These are phyloP conservation scores for Aquanectria penicillioides DNA, from an alignment of 2,329 filamentous ascomycete species.

Conservation along the genomic window DNA sequence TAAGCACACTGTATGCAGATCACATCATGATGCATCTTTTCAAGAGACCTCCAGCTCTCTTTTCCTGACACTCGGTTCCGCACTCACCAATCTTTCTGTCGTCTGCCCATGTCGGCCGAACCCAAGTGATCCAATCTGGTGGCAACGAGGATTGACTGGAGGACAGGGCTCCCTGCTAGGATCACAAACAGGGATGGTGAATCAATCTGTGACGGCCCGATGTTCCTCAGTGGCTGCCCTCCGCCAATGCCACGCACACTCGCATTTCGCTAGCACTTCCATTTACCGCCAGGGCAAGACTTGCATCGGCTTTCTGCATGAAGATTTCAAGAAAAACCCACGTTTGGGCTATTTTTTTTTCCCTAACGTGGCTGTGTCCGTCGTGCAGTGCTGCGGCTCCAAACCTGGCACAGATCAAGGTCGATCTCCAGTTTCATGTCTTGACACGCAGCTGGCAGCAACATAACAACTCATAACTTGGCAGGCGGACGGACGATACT, in stretches of 20 bases:
- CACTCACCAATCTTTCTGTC: too few species aligned
- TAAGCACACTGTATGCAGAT: neutral
- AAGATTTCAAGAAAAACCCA: constrained; percentile 11
- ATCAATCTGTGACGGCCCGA: constrained; percentile 38
- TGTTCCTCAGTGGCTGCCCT: constrained; percentile 26
- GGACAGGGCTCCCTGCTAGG: neutral
- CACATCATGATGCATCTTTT: constrained; percentile 15
- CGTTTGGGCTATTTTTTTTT: constrained; percentile 8
- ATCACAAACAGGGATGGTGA: constrained; percentile 1
- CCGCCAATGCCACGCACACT: constrained; percentile 18
- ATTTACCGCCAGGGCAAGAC: constrained; percentile 17
- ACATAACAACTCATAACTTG: neutral
- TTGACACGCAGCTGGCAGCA: neutral
- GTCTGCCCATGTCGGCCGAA: constrained; percentile 4
- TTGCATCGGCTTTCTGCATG: constrained; percentile 10
- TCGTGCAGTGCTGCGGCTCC: constrained; percentile 1
- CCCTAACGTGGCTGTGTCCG: constrained; percentile 19
- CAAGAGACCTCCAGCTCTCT: too few species aligned
- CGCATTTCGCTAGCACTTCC: constrained; percentile 3
- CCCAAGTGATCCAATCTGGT: constrained; percentile 4
- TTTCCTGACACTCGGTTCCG: neutral
- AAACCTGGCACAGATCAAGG: neutral
- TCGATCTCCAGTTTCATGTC: constrained; percentile 7
- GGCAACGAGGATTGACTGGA: neutral
- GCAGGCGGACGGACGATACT: too few species aligned